Evolutionary conservation across 805 yeast species (phyloP), one percentile per base, ranked within the genome.

Genomic region (Saccharomycopsis fibuligera): DNA sequence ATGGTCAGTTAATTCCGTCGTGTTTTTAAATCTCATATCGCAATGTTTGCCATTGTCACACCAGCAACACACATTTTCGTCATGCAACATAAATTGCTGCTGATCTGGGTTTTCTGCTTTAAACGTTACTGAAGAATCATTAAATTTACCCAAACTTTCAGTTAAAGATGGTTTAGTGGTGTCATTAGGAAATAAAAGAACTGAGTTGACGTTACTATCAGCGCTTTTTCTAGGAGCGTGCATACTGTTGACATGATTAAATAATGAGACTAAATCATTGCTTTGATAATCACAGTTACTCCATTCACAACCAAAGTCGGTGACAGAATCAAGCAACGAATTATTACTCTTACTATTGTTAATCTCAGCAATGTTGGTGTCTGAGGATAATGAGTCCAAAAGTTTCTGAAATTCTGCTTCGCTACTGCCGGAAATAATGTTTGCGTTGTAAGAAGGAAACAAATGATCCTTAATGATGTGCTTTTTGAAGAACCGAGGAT

Each of bases 1-100:
- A 64, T 93, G 99, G 4, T 74, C 68, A 35, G 89, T 87, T 45
- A 93, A 69, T 4, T 74, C 83, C 12, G 78, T 76, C 2, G 84
- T 75, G 4, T 74, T 62, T 3, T 58, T 49, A 58, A 86, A 89
- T 2, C 17, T 12, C n/a, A 10, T 33, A n/a, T 33, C n/a, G 37
- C 37, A 33, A 5, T 9, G 9, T n/a, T 6, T n/a, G 9, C 37
- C 37, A 16, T 33, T 33, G n/a, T 33, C 19, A 5, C 6, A 5
- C 37, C 37, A 33, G 17, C 37, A 33, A 16, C 37, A 33, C 16
- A 42, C 29, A 30, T 12, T 5, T 24, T 33, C 19, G 9, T 9
- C 17, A 6, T 10, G 19, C 19, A 6, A 6, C 19, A 33, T 12
- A n/a, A n/a, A n/a, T n/a, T n/a, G n/a, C n/a, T n/a, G n/a, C n/a